phyloP scores from a whole-genome alignment of 2,329 filamentous ascomycete genomes.

The Diaporthe capsici region DNA sequence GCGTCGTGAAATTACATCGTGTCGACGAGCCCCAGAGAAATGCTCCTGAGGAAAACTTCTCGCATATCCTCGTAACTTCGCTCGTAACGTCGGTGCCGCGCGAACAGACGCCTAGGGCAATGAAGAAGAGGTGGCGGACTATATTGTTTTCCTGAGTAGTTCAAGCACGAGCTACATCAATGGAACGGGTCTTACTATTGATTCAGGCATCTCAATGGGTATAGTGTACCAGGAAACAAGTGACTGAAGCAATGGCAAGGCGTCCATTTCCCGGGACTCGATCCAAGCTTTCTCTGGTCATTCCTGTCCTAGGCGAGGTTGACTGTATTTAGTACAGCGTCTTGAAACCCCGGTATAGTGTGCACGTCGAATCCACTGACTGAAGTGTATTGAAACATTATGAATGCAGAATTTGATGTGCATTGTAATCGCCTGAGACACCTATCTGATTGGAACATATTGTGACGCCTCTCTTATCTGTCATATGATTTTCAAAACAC shows the following conservation, averaged over 20 bases:
- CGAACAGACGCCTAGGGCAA: no score
- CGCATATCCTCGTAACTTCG: no score
- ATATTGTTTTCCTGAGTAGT: conserved; percentile 13
- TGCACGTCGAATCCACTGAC: neutral
- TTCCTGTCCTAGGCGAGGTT: no score
- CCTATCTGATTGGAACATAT: neutral
- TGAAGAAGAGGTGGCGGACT: neutral
- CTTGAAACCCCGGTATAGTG: neutral
- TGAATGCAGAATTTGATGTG: neutral
- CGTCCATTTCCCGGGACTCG: no score
- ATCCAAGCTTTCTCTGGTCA: no score
- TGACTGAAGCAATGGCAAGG: neutral
- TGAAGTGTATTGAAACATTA: neutral
- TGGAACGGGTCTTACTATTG: neutral
- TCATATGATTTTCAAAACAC: conserved; percentile 70
- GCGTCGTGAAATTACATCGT: no score
- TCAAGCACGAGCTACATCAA: conserved; percentile 20
- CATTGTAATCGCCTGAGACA: neutral
- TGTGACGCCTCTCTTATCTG: neutral
- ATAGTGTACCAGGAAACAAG: neutral
- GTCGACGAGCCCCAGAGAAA: no score
- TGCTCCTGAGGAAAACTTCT: no score
- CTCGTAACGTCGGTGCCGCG: no score
- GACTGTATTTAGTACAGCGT: neutral
- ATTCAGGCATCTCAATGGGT: neutral